These are phyloP conservation scores for Lachnellula hyalina DNA, from an alignment of 2,329 filamentous ascomycete genomes.

Conservation along the genomic window DNA sequence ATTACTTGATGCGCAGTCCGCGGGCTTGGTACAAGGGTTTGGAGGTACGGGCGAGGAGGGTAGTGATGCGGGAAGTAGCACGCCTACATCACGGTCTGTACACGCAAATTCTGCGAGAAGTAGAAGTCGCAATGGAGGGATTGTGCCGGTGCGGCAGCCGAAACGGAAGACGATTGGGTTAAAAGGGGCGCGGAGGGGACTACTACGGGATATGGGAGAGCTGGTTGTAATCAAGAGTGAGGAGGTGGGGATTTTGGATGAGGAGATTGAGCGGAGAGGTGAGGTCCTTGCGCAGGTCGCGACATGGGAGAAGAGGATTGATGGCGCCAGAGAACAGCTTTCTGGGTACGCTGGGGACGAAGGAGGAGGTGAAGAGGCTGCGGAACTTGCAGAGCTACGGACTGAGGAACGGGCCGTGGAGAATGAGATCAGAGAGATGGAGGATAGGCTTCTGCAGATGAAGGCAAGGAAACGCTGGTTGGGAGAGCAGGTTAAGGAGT, in stretches of 20 bases:
- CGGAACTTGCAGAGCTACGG: constrained; percentile 55
- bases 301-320: constrained; percentile 42
- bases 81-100: constrained; percentile 22
- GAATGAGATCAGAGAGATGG: constrained; percentile 60
- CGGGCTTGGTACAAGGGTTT: constrained; percentile 35
- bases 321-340: constrained; percentile 44
- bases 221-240: constrained; percentile 63
- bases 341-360: constrained; percentile 46
- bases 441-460: constrained; percentile 57
- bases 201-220: constrained; percentile 58
- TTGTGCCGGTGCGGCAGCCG: constrained; percentile 58
- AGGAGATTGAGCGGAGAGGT: constrained; percentile 51
- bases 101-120: constrained; percentile 5
- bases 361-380: constrained; percentile 46
- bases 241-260: constrained; percentile 56
- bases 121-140: constrained; percentile 21
- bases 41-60: constrained; percentile 31
- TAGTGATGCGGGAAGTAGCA: constrained; percentile 35
- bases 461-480: constrained; percentile 56
- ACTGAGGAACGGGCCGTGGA: constrained; percentile 49
- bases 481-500: constrained; percentile 53
- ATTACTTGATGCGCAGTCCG: constrained; percentile 53
- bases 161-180: constrained; percentile 49
- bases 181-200: constrained; percentile 56
- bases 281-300: constrained; percentile 54